Base-by-base conservation (phyloP, 2,329 filamentous ascomycete species). In the Penicillium sp. region DNA sequence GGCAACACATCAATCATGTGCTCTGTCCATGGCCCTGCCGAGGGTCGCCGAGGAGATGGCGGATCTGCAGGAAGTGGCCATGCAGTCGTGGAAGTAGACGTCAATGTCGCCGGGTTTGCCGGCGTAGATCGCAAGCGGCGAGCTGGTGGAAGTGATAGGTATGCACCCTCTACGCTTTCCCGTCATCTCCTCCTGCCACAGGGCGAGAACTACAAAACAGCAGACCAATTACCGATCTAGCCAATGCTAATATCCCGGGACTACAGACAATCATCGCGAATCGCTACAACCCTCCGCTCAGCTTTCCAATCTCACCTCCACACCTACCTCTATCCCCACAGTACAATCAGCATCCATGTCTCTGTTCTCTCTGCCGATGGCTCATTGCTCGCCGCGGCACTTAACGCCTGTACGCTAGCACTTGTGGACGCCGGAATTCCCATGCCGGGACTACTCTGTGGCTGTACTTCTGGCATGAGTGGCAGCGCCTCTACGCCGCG, bases 1-100 rank as follows among this genome's bases (percentile, higher is more conserved):
- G 93, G 93, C 61, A 95, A 97, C 72, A 98, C 93, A 21, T 93
- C 95, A 67, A 85, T 98, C 60, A 87, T 97, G 72, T 96, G 91
- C 71, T 88, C 90, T 22, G 84, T 98, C 42, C 82, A 84, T 2
- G 93, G 93, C 0, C 93, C 93, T 0, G 82, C 80, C 33, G 93
- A 98, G 70, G 77, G 78, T 43, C 71, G 78, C 58, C 69, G 74
- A 52, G 65, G 71, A 28, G 69, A 77, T 50, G 71, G 73, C 13
- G 72, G 66, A n/a, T 33, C 28, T 21, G 66, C 64, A 26, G 71
- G 67, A 52, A 68, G 69, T 45, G 75, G 76, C 28, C 79, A 77
- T 21, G 86, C 85, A 4, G 80, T 82, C 45, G 81, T 97, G 12
- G 79, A 81, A 22, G 89, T 95, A 21, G 87, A 87, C 62, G 85